Evolutionary conservation across 371 early-diverging fungal species (phyloP).

Genomic region (Chytridium lagenaria): DNA sequence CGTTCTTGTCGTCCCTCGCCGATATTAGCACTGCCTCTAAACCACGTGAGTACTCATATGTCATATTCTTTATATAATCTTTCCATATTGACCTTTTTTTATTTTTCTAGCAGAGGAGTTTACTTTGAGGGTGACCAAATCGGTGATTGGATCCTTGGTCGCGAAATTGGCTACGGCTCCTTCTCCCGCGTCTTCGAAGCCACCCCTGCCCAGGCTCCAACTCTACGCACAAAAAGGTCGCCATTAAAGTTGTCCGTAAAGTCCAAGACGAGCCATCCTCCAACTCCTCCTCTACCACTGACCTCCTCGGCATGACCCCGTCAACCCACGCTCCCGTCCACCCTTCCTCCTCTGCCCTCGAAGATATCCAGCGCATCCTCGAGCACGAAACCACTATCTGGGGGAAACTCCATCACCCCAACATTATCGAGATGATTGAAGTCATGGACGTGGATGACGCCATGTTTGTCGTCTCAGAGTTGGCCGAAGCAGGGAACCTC

Average conservation of each 20-base stretch:
- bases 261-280: constrained; percentile 9
- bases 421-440: constrained; percentile 68
- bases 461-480: constrained; percentile 73
- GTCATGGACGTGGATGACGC: constrained; percentile 68
- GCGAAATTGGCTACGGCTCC: constrained; percentile 69
- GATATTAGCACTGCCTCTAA: constrained; percentile 24
- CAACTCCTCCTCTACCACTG: constrained; percentile 7
- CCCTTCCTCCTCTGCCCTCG: not conserved
- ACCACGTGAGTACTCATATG: not conserved
- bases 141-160: constrained; percentile 66
- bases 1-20: constrained; percentile 41
- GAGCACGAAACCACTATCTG: constrained; percentile 64
- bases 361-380: constrained; percentile 33
- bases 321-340: not conserved
- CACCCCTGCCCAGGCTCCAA: constrained; percentile 34
- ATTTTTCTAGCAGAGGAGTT: constrained; percentile 29
- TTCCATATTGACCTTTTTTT: not conserved
- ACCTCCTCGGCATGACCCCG: not conserved
- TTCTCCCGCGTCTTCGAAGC: constrained; percentile 73
- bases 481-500: constrained; percentile 66
- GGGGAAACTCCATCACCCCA: constrained; percentile 70
- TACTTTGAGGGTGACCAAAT: constrained; percentile 65
- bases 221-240: constrained; percentile 38
- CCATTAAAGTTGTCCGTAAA: constrained; percentile 50
- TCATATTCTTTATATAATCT: not conserved